Base-by-base conservation (phyloP, 31 red algal genomes). In the Odonthalia washingtoniensis region DNA sequence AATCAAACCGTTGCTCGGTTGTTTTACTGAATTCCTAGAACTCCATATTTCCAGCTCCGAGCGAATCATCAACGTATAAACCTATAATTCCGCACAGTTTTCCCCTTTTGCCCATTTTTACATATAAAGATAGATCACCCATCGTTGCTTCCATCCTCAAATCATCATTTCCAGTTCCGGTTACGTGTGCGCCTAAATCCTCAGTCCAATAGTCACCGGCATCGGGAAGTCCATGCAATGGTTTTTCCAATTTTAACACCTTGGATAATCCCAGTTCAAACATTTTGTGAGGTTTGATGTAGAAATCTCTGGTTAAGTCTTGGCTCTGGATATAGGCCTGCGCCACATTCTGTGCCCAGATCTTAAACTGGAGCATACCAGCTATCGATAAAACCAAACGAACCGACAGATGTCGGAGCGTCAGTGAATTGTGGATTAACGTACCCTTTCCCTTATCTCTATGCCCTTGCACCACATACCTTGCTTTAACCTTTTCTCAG, bases 401-500 rank as follows among this genome's bases (percentile, higher is more conserved):
- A 26, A 70, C 28, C 27, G 66, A 33, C n/a, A 28, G 5, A 21
- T 70, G 66, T 6, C 66, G n/a, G 5, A 70, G 27, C 6, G 9
- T 70, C 33, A 26, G 9, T 6, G 66, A 28, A 30, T 70, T 30
- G 27, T 70, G 9, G 16, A 70, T 30, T 70, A 70, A 21, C 16
- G 34, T 2, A 9, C 44, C 9, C 72, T 80, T 84, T n/a, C 61
- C 80, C 4, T 76, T 4, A 45, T 91, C 46, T 3, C n/a, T 34
- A 63, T 77, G 72, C 9, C 81, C 82, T 79, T 77, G 78, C 0
- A 75, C 78, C 0, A 92, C 82, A 5, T 63, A 86, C 41, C 82
- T 72, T 5, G 89, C 89, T 49, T 92, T 92, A 70, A 85, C 16
- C 44, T 3, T 40, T 73, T 60, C 18, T 85, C 46, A 5, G 67